These are phyloP conservation scores for Quercus engelmannii DNA, from an alignment of 306 rosid genomes.

Conservation along the genomic window DNA sequence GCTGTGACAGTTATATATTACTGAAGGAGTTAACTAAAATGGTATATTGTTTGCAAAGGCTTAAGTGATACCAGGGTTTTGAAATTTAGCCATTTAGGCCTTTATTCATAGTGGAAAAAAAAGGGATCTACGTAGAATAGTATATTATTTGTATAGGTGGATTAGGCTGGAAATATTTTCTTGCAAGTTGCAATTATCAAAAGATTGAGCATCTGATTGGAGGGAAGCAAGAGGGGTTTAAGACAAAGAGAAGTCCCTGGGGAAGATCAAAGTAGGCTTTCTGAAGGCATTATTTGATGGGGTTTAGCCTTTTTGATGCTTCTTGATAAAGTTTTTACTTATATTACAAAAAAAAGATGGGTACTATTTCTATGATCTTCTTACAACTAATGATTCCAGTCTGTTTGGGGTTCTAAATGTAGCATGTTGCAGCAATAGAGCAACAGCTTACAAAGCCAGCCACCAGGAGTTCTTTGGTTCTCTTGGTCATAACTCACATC, in stretches of 20 bases:
- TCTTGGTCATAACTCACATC: neutral
- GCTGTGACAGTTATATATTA: neutral
- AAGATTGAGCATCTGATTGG: neutral
- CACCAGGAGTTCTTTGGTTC: neutral
- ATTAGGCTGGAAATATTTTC: neutral
- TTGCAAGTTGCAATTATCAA: neutral
- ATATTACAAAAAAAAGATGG: neutral
- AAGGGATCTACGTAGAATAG: neutral
- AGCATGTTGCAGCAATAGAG: neutral
- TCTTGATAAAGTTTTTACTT: neutral
- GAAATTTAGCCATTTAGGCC: neutral
- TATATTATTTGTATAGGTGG: neutral
- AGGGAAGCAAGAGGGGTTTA: neutral
- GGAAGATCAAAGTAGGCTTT: neutral
- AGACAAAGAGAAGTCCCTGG: neutral
- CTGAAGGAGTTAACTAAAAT: neutral
- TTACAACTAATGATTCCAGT: neutral
- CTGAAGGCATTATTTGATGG: neutral
- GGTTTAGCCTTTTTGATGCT: neutral
- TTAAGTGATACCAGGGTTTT: neutral
- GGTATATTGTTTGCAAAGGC: neutral
- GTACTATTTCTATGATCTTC: neutral
- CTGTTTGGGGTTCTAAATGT: neutral
- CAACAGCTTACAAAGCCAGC: neutral
- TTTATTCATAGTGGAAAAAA: neutral